These are phyloP conservation scores for Hymenoscyphus fructigenus DNA, from an alignment of 2,329 filamentous ascomycete species.

Conservation along the genomic window DNA sequence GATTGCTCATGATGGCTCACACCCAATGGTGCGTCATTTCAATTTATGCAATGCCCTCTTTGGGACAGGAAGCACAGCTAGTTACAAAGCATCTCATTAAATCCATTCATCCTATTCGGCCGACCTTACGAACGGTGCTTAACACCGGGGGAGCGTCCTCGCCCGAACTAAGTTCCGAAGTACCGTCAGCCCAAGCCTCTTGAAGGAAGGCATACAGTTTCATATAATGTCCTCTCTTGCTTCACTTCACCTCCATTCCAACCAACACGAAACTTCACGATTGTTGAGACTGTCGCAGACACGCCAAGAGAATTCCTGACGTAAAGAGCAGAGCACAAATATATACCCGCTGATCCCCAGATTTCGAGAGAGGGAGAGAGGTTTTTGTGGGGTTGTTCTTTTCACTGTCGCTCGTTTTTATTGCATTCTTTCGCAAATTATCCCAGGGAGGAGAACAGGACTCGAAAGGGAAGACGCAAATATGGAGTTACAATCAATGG, in stretches of 20 bases:
- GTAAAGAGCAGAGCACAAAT: not conserved
- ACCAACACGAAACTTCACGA: not conserved
- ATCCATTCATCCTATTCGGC: too few species aligned
- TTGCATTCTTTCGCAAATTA: not conserved
- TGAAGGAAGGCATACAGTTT: not conserved
- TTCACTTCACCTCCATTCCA: not conserved
- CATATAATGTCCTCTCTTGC: not conserved
- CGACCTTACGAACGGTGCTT: too few species aligned
- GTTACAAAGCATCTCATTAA: too few species aligned
- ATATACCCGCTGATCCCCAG: not conserved
- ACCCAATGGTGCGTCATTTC: not conserved
- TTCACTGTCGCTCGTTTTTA: not conserved
- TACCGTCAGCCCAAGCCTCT: not conserved
- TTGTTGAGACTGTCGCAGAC: not conserved
- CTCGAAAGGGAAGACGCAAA: not conserved
- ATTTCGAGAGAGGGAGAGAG: not conserved
- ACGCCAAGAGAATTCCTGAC: slow-evolving; percentile 2
- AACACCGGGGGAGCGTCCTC: not conserved
- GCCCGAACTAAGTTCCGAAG: not conserved
- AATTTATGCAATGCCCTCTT: too few species aligned
- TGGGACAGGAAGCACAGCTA: too few species aligned
- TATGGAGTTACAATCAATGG: not conserved
- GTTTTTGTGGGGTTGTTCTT: not conserved
- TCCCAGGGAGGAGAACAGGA: not conserved
- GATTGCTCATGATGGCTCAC: not conserved